These are phyloP conservation scores for Fomitopsis serialis DNA, from an alignment of 768 basidiomycete genomes.

Conservation along the genomic window DNA sequence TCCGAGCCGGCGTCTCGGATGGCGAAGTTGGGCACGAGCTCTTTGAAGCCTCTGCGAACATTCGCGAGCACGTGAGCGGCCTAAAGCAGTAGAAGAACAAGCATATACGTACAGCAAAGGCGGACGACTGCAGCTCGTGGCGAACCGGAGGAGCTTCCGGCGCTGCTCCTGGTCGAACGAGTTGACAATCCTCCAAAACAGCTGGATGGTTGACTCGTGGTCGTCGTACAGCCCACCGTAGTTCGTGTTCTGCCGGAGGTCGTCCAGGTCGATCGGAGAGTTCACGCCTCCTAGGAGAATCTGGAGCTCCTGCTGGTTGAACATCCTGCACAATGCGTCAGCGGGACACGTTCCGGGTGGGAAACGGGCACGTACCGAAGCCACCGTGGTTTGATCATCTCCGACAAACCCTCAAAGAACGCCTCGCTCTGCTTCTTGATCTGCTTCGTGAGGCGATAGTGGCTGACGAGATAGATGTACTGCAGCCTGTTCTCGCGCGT, in stretches of 20 bases:
- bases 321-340: slow-evolving; percentile 57
- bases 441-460: slow-evolving; percentile 85
- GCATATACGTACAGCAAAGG: slow-evolving; percentile 63
- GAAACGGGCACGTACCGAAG: slow-evolving; percentile 46
- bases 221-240: slow-evolving; percentile 80
- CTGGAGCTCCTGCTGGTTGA: slow-evolving; percentile 94
- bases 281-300: slow-evolving; percentile 88
- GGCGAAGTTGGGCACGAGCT: slow-evolving; percentile 82
- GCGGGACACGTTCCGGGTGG: background rate
- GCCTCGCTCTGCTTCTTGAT: slow-evolving; percentile 79
- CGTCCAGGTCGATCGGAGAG: slow-evolving; percentile 77
- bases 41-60: slow-evolving; percentile 66
- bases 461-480: slow-evolving; percentile 86
- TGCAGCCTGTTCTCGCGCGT: slow-evolving; percentile 85
- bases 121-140: slow-evolving; percentile 87
- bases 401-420: slow-evolving; percentile 89
- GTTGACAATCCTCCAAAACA: slow-evolving; percentile 89
- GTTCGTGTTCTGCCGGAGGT: slow-evolving; percentile 69
- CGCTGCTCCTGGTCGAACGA: slow-evolving; percentile 79
- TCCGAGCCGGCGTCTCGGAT: slow-evolving; percentile 81
- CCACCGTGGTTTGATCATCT: slow-evolving; percentile 91
- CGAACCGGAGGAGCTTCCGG: slow-evolving; percentile 77
- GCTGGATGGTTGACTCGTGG: slow-evolving; percentile 60
- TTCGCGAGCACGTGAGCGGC: background rate
- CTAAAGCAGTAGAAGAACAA: background rate